Evolutionary conservation across 768 basidiomycete species (phyloP).

Genomic region (Rhizopogon roseolus): DNA sequence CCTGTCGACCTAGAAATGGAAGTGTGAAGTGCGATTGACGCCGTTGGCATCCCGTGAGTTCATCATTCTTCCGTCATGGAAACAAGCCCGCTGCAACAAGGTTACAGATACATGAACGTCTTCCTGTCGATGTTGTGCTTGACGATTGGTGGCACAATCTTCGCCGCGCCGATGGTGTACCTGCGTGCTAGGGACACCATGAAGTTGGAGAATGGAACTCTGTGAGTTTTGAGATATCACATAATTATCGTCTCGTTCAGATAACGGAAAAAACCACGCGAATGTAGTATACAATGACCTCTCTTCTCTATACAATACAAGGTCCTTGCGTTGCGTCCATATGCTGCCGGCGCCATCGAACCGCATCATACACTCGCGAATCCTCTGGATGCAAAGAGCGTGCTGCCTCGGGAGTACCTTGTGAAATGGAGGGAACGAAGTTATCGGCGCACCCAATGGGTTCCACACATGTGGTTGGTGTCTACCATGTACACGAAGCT

Average conservation of each 20-base stretch:
- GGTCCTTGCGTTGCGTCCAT: slow-evolving; percentile 90
- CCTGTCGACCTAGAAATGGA: slow-evolving; percentile 22
- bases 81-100: neutral
- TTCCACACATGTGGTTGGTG: slow-evolving; percentile 87
- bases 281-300: too few relatives aligned
- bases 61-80: neutral
- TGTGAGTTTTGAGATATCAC: too few relatives aligned
- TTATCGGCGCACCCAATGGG: slow-evolving; percentile 81
- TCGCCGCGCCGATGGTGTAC: slow-evolving; percentile 70
- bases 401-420: slow-evolving; percentile 85
- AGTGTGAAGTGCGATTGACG: slow-evolving; percentile 35
- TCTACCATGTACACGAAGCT: slow-evolving; percentile 60
- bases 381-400: slow-evolving; percentile 46
- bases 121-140: slow-evolving; percentile 72
- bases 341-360: slow-evolving; percentile 61
- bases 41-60: slow-evolving; percentile 54
- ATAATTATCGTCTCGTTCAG: too few relatives aligned
- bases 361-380: slow-evolving; percentile 34
- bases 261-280: too few relatives aligned
- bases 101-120: slow-evolving; percentile 57
- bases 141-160: slow-evolving; percentile 58
- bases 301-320: too few relatives aligned
- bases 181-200: slow-evolving; percentile 59
- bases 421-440: slow-evolving; percentile 84
- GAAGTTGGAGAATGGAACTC: slow-evolving; percentile 43